Base-by-base conservation (phyloP, 495 filamentous ascomycete genomes). In the Aspergillus diversus region DNA sequence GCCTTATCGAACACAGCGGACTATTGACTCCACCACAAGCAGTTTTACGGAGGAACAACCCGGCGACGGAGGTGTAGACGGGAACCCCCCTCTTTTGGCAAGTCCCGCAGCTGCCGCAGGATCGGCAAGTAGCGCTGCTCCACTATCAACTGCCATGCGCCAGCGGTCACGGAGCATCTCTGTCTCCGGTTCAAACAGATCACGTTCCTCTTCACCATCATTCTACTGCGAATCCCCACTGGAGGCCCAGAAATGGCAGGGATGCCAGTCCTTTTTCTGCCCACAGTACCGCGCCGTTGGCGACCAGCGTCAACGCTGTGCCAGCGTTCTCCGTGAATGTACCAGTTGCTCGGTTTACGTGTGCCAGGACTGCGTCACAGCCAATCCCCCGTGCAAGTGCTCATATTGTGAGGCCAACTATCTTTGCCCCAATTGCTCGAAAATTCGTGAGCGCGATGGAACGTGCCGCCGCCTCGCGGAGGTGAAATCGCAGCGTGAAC, bases 201-300 rank as follows among this genome's bases (percentile, higher is more conserved):
- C 78, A 3, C 72, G 75, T 11, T 75, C 73, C 7, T 76, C 75
- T 3, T 77, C 80, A 8, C 75, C 74, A 2, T 73, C 74, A 33
- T 64, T 76, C 50, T 74, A 75, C 68, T 73, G 78, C 68, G 73
- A 80, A 52, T 73, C 76, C 43, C 63, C 77, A 9, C 51, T 73
- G n/a, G 76, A 75, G 12, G 61, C 63, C 1, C 62, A 69, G 13
- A 79, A 77, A 61, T 85, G 84, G 84, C 79, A 82, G 69, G 84
- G 84, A 33, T 87, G 84, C 61, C 83, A 83, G 51, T 80, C 82
- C 4, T 86, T 84, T 67, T 83, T 84, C 62, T 87, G 84, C 58
- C 84, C 82, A 3, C 76, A 76, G 49, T 79, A 77, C 37, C 77
- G 82, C 21, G 73, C 78, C 3, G 63, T 81, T 13, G 81, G 82